These are phyloP conservation scores for Pseudogymnoascus sp. DNA, from an alignment of 2,329 filamentous ascomycete species.

Conservation along the genomic window DNA sequence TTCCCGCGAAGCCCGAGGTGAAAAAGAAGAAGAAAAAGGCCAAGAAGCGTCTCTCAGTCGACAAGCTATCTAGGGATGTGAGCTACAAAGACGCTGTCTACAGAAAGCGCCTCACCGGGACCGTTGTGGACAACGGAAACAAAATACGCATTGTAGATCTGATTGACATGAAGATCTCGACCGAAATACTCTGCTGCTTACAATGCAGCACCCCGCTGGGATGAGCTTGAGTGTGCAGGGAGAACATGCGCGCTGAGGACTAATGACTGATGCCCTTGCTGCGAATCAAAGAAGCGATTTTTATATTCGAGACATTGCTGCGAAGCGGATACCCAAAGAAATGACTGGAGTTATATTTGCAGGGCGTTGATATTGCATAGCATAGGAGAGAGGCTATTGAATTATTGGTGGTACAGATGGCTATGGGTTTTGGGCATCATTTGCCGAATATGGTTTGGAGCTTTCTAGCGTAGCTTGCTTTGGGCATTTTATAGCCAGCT, in stretches of 20 bases:
- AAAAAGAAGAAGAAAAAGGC: constrained; percentile 12
- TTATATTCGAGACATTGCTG: neutral
- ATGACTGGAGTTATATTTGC: neutral
- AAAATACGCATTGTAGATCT: constrained; percentile 19
- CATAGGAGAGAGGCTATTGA: neutral
- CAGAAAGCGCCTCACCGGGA: constrained; percentile 10
- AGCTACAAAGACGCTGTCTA: constrained; percentile 8
- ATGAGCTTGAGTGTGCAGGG: constrained; percentile 9
- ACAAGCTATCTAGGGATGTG: neutral
- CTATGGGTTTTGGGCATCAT: neutral
- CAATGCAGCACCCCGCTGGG: constrained; percentile 20
- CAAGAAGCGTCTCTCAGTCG: constrained; percentile 15
- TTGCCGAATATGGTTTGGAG: neutral
- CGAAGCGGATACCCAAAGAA: neutral
- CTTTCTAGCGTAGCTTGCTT: neutral
- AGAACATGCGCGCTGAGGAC: neutral
- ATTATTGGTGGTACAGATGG: neutral
- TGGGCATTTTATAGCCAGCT: neutral
- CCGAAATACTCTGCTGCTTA: constrained; percentile 20
- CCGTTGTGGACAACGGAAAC: constrained; percentile 13
- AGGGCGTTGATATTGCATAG: neutral
- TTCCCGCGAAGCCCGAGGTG: neutral
- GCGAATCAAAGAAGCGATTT: neutral
- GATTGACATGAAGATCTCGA: constrained; percentile 13
- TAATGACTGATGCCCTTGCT: neutral